Conservation (phyloP, 192 early-diverging fungal species). For the Mortierella hygrophila region DNA sequence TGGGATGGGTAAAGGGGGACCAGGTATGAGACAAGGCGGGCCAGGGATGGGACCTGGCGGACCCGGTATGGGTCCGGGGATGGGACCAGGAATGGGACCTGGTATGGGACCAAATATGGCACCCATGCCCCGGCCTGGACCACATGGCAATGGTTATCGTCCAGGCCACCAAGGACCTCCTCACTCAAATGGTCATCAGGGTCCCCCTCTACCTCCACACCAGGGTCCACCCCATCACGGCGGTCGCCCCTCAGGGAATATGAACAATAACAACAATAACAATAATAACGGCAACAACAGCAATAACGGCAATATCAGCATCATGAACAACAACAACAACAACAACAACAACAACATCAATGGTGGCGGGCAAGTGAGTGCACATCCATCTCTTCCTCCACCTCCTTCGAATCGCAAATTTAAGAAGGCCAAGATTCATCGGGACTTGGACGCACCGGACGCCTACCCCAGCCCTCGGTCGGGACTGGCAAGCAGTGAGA, state of each 20-base stretch:
- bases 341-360: neutral
- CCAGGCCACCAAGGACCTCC: constrained; percentile 17
- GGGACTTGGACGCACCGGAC: constrained; percentile 51
- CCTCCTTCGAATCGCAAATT: constrained; percentile 4
- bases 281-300: neutral
- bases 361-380: constrained; percentile 12
- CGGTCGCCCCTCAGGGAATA: neutral
- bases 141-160: constrained; percentile 12
- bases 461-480: constrained; percentile 41
- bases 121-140: constrained; percentile 4
- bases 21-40: constrained; percentile 3
- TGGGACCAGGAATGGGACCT: neutral
- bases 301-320: neutral
- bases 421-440: constrained; percentile 32
- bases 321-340: neutral
- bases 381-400: constrained; percentile 9
- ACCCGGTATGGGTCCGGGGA: neutral
- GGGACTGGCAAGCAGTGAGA: constrained; percentile 26
- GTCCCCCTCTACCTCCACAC: neutral
- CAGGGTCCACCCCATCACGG: constrained; percentile 4
- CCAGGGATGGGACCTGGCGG: constrained; percentile 4
- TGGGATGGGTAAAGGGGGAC: neutral
- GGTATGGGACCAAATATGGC: neutral
- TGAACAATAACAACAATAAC: neutral
- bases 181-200: constrained; percentile 2